Evolutionary conservation across 2,329 filamentous ascomycete genomes (phyloP).

Genomic region (Thermothelomyces thermophilus): DNA sequence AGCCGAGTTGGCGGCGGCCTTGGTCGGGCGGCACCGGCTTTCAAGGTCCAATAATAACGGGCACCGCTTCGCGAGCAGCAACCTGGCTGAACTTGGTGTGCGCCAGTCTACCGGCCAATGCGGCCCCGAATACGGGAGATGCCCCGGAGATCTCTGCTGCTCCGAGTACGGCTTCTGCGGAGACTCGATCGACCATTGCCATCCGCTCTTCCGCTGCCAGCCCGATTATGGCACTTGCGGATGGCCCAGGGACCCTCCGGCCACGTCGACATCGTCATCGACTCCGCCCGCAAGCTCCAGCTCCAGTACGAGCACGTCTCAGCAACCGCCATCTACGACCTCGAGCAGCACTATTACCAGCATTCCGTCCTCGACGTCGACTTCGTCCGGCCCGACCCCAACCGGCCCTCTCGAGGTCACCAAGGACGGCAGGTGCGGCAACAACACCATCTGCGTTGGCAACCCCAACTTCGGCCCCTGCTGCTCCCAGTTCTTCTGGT

Average conservation of each 20-base stretch:
- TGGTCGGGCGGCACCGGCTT: slow-evolving; percentile 5
- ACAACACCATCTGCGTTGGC: slow-evolving; percentile 25
- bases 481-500: slow-evolving; percentile 28
- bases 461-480: slow-evolving; percentile 23
- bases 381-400: slow-evolving; percentile 7
- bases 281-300: slow-evolving; percentile 6
- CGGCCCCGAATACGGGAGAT: slow-evolving; percentile 19
- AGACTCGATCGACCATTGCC: slow-evolving; percentile 23
- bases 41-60: slow-evolving; percentile 1
- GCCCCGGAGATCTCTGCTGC: slow-evolving; percentile 23
- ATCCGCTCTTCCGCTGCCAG: slow-evolving; percentile 24
- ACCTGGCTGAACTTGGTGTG: slow-evolving; percentile 17
- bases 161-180: slow-evolving; percentile 27
- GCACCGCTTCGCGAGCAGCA: slow-evolving; percentile 4
- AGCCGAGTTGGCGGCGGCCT: neutral
- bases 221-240: slow-evolving; percentile 22
- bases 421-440: slow-evolving; percentile 26
- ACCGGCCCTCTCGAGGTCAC: slow-evolving; percentile 17
- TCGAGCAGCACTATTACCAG: neutral
- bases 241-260: slow-evolving; percentile 18
- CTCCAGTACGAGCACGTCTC: slow-evolving; percentile 4
- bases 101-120: slow-evolving; percentile 20
- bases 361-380: slow-evolving; percentile 3
- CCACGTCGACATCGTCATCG: slow-evolving; percentile 13
- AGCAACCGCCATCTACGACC: neutral